Percentiles rank a stretch among this genome's conserved stretches.
Conservation (phyloP, 2,329 filamentous ascomycete genomes). For the Endothia cerciana region DNA sequence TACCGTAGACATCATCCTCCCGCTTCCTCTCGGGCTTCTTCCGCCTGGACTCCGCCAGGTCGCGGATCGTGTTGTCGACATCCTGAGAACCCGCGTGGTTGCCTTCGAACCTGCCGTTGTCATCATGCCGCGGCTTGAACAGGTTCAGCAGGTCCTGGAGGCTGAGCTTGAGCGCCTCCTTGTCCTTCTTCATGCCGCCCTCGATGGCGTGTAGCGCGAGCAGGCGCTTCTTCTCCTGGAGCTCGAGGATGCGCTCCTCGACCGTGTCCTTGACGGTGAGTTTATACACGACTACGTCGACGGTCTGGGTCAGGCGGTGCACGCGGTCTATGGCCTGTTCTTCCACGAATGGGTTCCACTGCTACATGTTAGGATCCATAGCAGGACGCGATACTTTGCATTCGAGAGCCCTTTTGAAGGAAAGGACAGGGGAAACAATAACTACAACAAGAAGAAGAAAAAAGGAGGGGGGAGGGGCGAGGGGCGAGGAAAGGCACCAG, state of each 20-base stretch:
- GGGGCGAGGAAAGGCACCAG: no score
- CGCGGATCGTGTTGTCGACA: conserved; percentile 28
- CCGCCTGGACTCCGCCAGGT: conserved; percentile 28
- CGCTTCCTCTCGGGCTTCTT: conserved; percentile 35
- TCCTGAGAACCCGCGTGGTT: conserved; percentile 32
- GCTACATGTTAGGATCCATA: conserved; percentile 19
- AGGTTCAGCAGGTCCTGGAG: conserved; percentile 93
- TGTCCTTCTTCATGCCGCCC: conserved; percentile 67
- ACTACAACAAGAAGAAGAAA: not conserved
- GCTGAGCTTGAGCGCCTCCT: conserved; percentile 77
- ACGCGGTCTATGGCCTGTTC: conserved; percentile 99
- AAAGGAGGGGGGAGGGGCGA: no score
- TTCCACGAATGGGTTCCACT: conserved; percentile 75
- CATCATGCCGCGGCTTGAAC: conserved; percentile 64
- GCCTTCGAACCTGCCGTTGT: conserved; percentile 34
- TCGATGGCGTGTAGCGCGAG: conserved; percentile 93
- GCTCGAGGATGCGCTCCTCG: conserved; percentile 90
- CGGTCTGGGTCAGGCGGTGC: conserved; percentile 94
- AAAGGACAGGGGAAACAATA: not conserved
- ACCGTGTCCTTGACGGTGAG: conserved; percentile 86
- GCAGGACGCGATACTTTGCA: no score
- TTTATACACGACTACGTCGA: conserved; percentile 94
- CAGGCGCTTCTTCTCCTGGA: conserved; percentile 91
- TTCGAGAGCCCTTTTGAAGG: not conserved
- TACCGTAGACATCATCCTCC: conserved; percentile 47